These are phyloP conservation scores for Eurotiales sp. DNA, from an alignment of 2,329 filamentous ascomycete species.

Conservation along the genomic window DNA sequence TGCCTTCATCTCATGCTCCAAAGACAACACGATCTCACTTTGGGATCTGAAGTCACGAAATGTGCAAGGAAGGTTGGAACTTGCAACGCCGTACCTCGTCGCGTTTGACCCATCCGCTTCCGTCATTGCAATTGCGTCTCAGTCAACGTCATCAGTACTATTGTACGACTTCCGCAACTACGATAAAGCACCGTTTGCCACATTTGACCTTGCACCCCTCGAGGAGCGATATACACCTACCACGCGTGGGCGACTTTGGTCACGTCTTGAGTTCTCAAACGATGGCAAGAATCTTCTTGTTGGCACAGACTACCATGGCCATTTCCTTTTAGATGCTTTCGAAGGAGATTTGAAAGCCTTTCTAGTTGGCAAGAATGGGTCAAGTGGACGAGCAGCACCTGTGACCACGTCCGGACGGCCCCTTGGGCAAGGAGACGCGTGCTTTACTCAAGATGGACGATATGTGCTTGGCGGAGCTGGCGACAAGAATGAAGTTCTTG, in stretches of 20 bases:
- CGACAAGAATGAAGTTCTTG: constrained; percentile 65
- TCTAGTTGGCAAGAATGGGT: constrained; percentile 50
- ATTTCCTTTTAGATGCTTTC: constrained; percentile 93
- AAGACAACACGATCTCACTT: constrained; percentile 84
- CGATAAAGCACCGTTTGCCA: constrained; percentile 83
- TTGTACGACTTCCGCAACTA: constrained; percentile 94
- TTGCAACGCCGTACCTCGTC: constrained; percentile 75
- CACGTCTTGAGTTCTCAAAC: constrained; percentile 90
- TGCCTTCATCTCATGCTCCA: constrained; percentile 85
- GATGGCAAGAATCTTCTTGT: constrained; percentile 85
- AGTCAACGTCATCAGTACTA: constrained; percentile 71
- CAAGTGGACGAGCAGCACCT: constrained; percentile 48
- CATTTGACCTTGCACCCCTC: constrained; percentile 67
- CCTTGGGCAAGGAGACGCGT: constrained; percentile 67
- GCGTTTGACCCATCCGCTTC: constrained; percentile 90
- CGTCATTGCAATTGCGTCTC: constrained; percentile 85
- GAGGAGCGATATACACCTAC: constrained; percentile 54
- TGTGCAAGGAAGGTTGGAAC: constrained; percentile 72
- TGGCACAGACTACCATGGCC: constrained; percentile 76
- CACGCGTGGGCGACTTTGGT: constrained; percentile 62
- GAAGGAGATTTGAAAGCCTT: constrained; percentile 75
- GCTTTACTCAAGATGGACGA: constrained; percentile 83
- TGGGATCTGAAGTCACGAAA: constrained; percentile 85
- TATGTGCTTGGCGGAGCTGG: constrained; percentile 80
- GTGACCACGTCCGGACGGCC: constrained; percentile 53